These are phyloP conservation scores for Paraglomus brasilianum DNA, from an alignment of 192 early-diverging fungal species.

Conservation along the genomic window DNA sequence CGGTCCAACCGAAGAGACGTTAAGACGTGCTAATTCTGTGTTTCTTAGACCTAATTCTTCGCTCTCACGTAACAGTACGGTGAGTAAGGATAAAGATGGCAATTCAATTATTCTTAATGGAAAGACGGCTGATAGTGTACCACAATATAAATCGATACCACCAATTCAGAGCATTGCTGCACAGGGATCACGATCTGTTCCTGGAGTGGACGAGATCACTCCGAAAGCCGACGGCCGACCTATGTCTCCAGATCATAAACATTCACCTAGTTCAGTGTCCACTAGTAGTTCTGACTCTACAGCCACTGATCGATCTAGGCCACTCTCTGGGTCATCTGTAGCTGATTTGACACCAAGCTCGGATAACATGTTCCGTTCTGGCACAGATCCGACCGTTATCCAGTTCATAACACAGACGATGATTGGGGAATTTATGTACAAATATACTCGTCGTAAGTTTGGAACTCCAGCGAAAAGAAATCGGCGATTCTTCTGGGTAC, in stretches of 20 bases:
- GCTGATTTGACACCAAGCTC: constrained; percentile 23
- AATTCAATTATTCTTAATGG: too few species aligned
- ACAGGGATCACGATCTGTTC: not conserved
- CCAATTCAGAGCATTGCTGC: not conserved
- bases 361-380: constrained; percentile 28
- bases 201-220: not conserved
- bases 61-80: too few species aligned
- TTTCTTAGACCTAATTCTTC: too few species aligned
- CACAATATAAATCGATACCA: not conserved
- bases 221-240: not conserved
- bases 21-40: too few species aligned
- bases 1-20: not conserved
- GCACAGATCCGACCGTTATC: constrained; percentile 63
- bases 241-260: not conserved
- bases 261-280: constrained; percentile 24
- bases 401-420: constrained; percentile 73
- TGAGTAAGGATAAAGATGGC: too few species aligned
- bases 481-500: constrained; percentile 76
- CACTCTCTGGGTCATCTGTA: not conserved
- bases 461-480: constrained; percentile 63
- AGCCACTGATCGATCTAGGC: not conserved
- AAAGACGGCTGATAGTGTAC: too few species aligned
- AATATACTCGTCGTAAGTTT: constrained; percentile 62
- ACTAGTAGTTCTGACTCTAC: constrained; percentile 23
- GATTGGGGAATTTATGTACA: constrained; percentile 75